Percentiles rank a stretch among this genome's conserved stretches.
Conservation (phyloP, 2,329 filamentous ascomycete genomes). For the Cladosporium velox region DNA sequence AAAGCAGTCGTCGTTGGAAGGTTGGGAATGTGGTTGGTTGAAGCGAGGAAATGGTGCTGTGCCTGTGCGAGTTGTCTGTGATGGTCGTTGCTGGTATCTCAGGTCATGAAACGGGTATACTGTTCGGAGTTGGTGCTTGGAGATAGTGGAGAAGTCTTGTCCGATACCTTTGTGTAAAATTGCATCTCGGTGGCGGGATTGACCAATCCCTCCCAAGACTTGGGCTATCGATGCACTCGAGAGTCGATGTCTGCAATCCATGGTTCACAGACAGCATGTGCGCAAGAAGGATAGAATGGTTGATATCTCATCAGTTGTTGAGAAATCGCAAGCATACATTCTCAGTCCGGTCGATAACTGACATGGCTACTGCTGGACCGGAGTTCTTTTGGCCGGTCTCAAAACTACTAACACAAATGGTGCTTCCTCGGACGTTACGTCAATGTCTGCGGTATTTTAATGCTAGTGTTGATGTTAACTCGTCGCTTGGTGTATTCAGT, state of each 20-base stretch:
- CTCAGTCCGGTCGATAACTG: not conserved
- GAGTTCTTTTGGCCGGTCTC: not conserved
- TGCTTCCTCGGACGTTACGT: not conserved
- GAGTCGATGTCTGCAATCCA: not conserved
- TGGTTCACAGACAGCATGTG: not conserved
- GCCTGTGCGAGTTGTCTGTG: no score
- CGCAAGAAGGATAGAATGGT: not conserved
- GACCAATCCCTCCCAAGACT: no score
- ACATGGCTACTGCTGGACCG: not conserved
- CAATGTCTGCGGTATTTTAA: not conserved
- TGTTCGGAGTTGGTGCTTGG: not conserved
- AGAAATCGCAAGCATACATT: not conserved
- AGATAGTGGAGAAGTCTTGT: not conserved
- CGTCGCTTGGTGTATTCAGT: not conserved
- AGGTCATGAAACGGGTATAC: not conserved
- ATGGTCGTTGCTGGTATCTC: not conserved
- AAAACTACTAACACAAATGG: not conserved
- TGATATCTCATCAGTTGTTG: not conserved
- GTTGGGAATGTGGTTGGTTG: constrained; percentile 1
- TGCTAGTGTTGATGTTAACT: not conserved
- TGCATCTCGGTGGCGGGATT: no score
- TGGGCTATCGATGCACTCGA: no score
- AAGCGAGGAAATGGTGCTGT: not conserved
- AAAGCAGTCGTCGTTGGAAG: not conserved
- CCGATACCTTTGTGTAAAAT: not conserved